Evolutionary conservation across 2,329 filamentous ascomycete species (phyloP).

Genomic region (Gyromitra esculenta): DNA sequence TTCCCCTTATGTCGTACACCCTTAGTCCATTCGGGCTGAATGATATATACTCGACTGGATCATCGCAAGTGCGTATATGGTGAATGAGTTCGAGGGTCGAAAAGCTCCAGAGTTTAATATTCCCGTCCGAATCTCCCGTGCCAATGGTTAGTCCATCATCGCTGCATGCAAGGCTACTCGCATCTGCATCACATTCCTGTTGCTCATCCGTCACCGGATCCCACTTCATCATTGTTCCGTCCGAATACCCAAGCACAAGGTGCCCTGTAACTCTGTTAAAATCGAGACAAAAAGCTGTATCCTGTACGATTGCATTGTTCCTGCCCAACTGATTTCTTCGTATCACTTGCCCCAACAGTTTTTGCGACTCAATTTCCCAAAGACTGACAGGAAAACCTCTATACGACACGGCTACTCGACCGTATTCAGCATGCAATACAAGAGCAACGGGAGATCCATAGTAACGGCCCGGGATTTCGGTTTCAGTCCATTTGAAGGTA

Average conservation of each 20-base stretch:
- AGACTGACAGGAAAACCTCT: slow-evolving; percentile 34
- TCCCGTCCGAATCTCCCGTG: slow-evolving; percentile 38
- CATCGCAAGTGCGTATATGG: slow-evolving; percentile 25
- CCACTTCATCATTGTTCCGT: slow-evolving; percentile 40
- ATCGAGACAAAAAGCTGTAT: slow-evolving; percentile 42
- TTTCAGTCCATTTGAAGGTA: slow-evolving; percentile 20
- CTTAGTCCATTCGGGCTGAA: slow-evolving; percentile 40
- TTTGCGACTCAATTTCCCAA: slow-evolving; percentile 27
- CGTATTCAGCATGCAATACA: slow-evolving; percentile 3
- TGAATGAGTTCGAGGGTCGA: slow-evolving; percentile 36
- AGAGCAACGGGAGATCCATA: slow-evolving; percentile 16
- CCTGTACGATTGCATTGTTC: slow-evolving; percentile 17
- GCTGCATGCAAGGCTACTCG: slow-evolving; percentile 33
- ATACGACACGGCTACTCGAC: slow-evolving; percentile 35
- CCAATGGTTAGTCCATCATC: slow-evolving; percentile 36
- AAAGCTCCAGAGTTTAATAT: slow-evolving; percentile 41
- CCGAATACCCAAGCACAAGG: slow-evolving; percentile 32
- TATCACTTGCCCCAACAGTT: slow-evolving; percentile 3
- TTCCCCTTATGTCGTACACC: slow-evolving; percentile 33
- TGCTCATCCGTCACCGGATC: slow-evolving; percentile 28
- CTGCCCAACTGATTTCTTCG: not conserved
- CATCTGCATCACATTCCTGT: slow-evolving; percentile 29
- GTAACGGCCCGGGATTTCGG: slow-evolving; percentile 10
- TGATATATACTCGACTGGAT: slow-evolving; percentile 26
- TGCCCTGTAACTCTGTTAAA: slow-evolving; percentile 32